Base-by-base conservation (phyloP, 148 eudicot species). In the Rhododendron molle region DNA sequence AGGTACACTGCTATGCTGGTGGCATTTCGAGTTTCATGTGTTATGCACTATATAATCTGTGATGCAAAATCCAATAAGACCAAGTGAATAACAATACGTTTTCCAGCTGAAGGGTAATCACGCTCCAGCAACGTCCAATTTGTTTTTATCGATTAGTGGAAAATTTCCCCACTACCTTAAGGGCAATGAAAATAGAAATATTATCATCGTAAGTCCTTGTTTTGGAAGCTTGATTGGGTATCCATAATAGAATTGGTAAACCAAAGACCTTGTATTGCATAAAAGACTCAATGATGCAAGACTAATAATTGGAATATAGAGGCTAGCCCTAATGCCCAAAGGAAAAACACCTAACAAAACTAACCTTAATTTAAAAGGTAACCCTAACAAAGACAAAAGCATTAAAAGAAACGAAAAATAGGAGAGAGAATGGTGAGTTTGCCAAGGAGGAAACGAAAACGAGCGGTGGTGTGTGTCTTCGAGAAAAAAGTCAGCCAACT, bases 1-100 rank as follows among this genome's bases (percentile, higher is more conserved):
- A 94, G 94, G 99, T 95, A 89, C 88, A 91, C 67, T 21, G 54
- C 86, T 83, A 36, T 46, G 23, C 72, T 84, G 84, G 50, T 83
- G 65, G 50, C 65, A 71, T 50, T 72, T 21, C 5, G 80, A 69
- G 77, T 52, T 83, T 78, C 46, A 26, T 86, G 82, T 44, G 23
- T 49, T 15, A 16, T 62, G 44, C 16, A 23, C 78, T 62, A 14
- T 76, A 30, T 76, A 20, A 15, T 73, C 15, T 18, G 10, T 21
- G 56, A 46, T 46, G 34, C 88, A 86, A 62, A 38, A 49, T 72
- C 32, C 78, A 15, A 16, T 16, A 18, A 30, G 46, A 85, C 38
- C 20, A 30, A 71, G 18, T 71, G 38, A 34, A 38, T 32, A 7
- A 43, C 43, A 77, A 16, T 23, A 60, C 16, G 8, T n/a, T 65